phyloP scores from a whole-genome alignment of 441 rosid species.

The Omphalea diandra region DNA sequence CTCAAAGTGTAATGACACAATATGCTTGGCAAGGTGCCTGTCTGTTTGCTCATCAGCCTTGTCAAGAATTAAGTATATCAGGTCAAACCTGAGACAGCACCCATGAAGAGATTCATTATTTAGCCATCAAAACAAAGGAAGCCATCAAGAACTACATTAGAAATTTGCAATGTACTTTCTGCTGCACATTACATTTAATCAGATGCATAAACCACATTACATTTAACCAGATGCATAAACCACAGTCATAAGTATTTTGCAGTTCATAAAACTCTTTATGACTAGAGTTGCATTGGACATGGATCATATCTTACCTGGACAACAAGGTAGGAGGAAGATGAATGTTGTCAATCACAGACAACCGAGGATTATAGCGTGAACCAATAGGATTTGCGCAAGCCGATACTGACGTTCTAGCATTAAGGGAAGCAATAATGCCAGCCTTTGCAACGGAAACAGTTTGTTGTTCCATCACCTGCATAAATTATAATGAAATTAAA shows the following conservation, averaged over 20 bases:
- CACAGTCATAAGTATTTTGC: not conserved
- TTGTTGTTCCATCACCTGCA: conserved; percentile 97
- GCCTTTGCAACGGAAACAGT: conserved; percentile 97
- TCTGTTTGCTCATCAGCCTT: conserved; percentile 97
- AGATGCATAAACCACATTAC: too few species aligned
- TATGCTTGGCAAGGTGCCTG: conserved; percentile 89
- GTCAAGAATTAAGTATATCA: conserved; percentile 95
- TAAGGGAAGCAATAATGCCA: conserved; percentile 94
- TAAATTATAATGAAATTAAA: conserved; percentile 22
- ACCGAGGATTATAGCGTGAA: conserved; percentile 91
- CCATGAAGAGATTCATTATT: conserved; percentile 9
- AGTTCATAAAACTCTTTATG: not conserved
- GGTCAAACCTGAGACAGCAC: conserved; percentile 69
- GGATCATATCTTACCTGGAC: conserved; percentile 53
- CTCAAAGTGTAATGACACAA: conserved; percentile 80
- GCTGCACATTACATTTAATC: too few species aligned
- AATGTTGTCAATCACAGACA: conserved; percentile 90
- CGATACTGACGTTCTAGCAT: conserved; percentile 92
- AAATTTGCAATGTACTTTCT: not conserved
- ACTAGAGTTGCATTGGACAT: conserved; percentile 4
- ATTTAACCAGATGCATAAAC: not conserved
- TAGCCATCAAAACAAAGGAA: not conserved
- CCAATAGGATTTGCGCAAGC: conserved; percentile 99
- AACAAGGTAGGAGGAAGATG: conserved; percentile 93
- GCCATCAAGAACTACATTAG: too few species aligned